These are phyloP conservation scores for Linnemannia schmuckeri DNA, from an alignment of 192 early-diverging fungal genomes.

Conservation along the genomic window DNA sequence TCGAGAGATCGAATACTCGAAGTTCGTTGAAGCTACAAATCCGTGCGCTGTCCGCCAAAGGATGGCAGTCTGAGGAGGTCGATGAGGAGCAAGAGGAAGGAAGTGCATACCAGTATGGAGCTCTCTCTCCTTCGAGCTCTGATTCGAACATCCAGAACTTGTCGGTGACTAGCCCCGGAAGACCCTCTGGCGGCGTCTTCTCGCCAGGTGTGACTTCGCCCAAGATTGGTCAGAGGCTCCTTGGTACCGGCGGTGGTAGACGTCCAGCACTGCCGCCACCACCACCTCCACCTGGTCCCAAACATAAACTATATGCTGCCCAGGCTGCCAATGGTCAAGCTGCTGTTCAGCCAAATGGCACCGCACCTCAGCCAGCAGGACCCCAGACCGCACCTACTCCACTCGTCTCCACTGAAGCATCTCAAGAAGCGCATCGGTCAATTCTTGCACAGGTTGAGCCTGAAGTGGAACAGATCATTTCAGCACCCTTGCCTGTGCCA, in stretches of 20 bases:
- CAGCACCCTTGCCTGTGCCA: neutral
- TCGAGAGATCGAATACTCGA: slow-evolving; percentile 35
- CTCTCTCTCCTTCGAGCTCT: slow-evolving; percentile 4
- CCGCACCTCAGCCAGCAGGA: neutral
- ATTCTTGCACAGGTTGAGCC: neutral
- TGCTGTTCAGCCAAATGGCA: neutral
- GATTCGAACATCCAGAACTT: slow-evolving; percentile 15
- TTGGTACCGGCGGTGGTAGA: slow-evolving; percentile 26
- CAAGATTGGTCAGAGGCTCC: slow-evolving; percentile 15
- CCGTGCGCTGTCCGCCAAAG: slow-evolving; percentile 36
- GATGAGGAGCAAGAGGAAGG: slow-evolving; percentile 46
- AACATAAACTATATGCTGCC: slow-evolving; percentile 43
- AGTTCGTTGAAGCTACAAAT: slow-evolving; percentile 34
- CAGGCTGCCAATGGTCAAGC: neutral
- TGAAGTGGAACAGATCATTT: neutral
- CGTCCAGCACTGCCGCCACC: slow-evolving; percentile 48
- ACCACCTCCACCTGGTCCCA: slow-evolving; percentile 43
- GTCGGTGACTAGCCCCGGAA: slow-evolving; percentile 17
- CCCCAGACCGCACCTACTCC: neutral
- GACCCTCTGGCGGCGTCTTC: neutral
- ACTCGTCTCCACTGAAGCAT: neutral
- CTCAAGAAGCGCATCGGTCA: slow-evolving; percentile 18
- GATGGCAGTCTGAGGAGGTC: slow-evolving; percentile 46
- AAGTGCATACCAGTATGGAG: neutral
- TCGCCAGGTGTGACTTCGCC: slow-evolving; percentile 18